A percentile compares a stretch with the other conserved stretches of the same genome.
phyloP scores from a whole-genome alignment of 345 rosid genomes.

The Passiflora organensis region DNA sequence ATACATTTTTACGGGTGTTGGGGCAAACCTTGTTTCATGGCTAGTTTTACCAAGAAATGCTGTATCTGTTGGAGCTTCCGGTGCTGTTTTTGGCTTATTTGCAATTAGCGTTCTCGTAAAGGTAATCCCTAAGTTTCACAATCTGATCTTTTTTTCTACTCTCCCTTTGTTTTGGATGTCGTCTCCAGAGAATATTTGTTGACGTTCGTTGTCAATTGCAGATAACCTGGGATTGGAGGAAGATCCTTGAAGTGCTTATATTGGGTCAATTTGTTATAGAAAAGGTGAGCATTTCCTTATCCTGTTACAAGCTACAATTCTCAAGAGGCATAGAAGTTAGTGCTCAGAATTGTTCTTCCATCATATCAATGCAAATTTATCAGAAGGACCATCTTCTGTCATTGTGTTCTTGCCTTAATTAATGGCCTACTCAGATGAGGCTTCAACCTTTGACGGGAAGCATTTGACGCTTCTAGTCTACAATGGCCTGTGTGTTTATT shows the following conservation, averaged over 20 bases:
- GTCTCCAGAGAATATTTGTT: not conserved
- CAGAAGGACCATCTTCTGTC: no score
- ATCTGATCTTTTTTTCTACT: conserved; percentile 1
- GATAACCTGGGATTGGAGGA: conserved; percentile 98
- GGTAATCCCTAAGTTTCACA: conserved; percentile 32
- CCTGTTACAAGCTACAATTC: not conserved
- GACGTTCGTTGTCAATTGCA: conserved; percentile 22
- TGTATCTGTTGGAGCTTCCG: conserved; percentile 89
- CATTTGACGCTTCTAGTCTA: no score
- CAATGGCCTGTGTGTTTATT: not conserved
- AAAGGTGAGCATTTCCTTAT: conserved; percentile 42
- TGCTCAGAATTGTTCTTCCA: not conserved
- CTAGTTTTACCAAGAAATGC: conserved; percentile 84
- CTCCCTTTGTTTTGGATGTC: conserved; percentile 14
- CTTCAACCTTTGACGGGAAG: no score
- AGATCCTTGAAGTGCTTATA: conserved; percentile 91
- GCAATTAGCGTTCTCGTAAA: conserved; percentile 86
- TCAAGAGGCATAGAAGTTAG: not conserved
- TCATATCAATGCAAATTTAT: not conserved
- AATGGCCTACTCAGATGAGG: no score
- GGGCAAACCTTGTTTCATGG: conserved; percentile 92
- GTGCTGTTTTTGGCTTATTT: conserved; percentile 89
- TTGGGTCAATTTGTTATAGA: conserved; percentile 85
- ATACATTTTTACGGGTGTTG: conserved; percentile 74
- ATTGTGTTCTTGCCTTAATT: no score